phyloP scores from a whole-genome alignment of 2,329 filamentous ascomycete species.

The Exophiala mesophila region DNA sequence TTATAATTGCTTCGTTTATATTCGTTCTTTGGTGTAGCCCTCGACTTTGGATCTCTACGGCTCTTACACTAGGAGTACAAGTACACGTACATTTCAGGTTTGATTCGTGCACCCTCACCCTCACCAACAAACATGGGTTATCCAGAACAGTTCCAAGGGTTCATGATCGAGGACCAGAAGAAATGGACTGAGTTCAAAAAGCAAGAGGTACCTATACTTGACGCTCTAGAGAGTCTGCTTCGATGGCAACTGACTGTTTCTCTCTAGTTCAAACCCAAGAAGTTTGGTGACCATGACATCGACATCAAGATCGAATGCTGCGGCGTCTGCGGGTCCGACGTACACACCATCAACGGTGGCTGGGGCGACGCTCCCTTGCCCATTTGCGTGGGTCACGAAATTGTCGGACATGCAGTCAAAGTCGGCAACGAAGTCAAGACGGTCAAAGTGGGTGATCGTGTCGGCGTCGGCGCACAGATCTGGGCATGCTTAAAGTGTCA shows the following conservation, averaged over 20 bases:
- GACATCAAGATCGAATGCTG: constrained; percentile 82
- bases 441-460: constrained; percentile 58
- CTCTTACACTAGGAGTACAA: no score
- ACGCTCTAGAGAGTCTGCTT: background rate
- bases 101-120: no score
- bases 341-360: constrained; percentile 63
- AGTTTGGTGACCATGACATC: constrained; percentile 80
- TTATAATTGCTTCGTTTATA: no score
- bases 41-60: no score
- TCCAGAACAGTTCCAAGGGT: constrained; percentile 43
- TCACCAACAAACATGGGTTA: constrained; percentile 37
- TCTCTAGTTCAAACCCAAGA: constrained; percentile 69
- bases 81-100: no score
- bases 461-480: constrained; percentile 65
- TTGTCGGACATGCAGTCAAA: constrained; percentile 63
- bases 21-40: no score
- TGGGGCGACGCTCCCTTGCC: constrained; percentile 50
- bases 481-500: constrained; percentile 61
- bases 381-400: constrained; percentile 56
- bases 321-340: constrained; percentile 68
- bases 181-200: constrained; percentile 58
- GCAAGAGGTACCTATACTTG: constrained; percentile 46
- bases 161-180: constrained; percentile 59
- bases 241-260: constrained; percentile 1
- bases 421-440: constrained; percentile 62